phyloP scores from a whole-genome alignment of 2,329 filamentous ascomycete species.

The Kalmusia sp. region DNA sequence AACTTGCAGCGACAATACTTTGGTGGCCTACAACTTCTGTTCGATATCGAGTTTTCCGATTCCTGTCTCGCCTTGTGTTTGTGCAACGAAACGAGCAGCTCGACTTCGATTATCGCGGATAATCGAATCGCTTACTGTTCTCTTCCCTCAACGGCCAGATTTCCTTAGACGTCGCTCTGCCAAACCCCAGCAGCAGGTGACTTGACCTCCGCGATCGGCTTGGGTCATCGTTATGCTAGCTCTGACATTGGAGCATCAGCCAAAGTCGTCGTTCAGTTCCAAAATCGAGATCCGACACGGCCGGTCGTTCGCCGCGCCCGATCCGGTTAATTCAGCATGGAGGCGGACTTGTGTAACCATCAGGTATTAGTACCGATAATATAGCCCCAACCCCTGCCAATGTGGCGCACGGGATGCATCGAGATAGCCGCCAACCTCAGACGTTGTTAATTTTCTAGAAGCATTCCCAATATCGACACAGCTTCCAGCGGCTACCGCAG shows the following conservation, averaged over 20 bases:
- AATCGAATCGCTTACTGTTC: too few species aligned
- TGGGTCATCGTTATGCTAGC: neutral
- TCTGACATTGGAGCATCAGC: neutral
- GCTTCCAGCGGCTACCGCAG: conserved; percentile 9
- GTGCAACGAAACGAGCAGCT: too few species aligned
- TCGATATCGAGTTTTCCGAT: too few species aligned
- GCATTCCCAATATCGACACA: conserved; percentile 4
- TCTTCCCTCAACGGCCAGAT: too few species aligned
- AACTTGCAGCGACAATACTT: too few species aligned
- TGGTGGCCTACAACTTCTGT: too few species aligned
- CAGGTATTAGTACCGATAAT: conserved; percentile 3
- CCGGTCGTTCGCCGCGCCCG: neutral
- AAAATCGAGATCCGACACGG: conserved; percentile 6
- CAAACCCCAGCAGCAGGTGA: too few species aligned
- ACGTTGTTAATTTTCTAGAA: conserved; percentile 11
- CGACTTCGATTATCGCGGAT: too few species aligned
- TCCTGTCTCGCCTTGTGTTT: too few species aligned
- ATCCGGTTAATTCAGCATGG: conserved; percentile 5
- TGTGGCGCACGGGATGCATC: conserved; percentile 7
- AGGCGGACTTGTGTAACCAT: conserved; percentile 6
- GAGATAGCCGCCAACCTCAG: conserved; percentile 7
- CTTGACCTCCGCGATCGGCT: neutral
- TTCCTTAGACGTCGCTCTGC: too few species aligned
- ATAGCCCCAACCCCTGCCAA: neutral
- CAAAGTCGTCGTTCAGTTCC: neutral